These are phyloP conservation scores for Nevesoporus exiguus DNA, from an alignment of 768 basidiomycete species.

Conservation along the genomic window DNA sequence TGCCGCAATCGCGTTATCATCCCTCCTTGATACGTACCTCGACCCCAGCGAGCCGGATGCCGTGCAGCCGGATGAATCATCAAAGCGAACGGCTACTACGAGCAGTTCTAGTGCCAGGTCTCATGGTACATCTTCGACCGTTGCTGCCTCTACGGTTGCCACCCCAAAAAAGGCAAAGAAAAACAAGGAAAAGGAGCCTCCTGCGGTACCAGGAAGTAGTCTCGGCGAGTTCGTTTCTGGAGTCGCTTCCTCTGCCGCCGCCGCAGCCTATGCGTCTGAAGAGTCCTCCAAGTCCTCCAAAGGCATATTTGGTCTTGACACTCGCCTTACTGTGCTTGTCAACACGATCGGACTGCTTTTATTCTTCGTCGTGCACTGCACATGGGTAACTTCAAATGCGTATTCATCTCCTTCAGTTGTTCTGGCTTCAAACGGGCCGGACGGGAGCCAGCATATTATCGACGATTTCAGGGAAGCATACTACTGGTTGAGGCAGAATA, in stretches of 20 bases:
- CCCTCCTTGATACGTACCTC: constrained; percentile 84
- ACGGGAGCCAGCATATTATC: constrained; percentile 91
- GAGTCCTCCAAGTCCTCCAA: constrained; percentile 24
- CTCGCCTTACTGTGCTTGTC: constrained; percentile 69
- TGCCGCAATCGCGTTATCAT: constrained; percentile 86
- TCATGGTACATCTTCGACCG: constrained; percentile 19
- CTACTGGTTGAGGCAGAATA: constrained; percentile 97
- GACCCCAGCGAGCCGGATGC: constrained; percentile 71
- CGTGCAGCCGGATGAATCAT: constrained; percentile 5
- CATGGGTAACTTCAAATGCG: constrained; percentile 90
- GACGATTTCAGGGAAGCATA: constrained; percentile 99
- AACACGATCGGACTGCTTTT: constrained; percentile 75
- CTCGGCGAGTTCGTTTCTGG: constrained; percentile 43
- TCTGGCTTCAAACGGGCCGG: constrained; percentile 69
- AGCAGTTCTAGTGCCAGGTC: constrained; percentile 18
- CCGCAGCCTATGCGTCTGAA: constrained; percentile 22
- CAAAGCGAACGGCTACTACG: not conserved
- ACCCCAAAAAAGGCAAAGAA: constrained; percentile 49
- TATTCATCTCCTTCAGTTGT: constrained; percentile 99
- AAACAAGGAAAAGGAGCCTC: constrained; percentile 52
- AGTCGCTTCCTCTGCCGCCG: constrained; percentile 31
- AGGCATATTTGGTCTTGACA: constrained; percentile 85
- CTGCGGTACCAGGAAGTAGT: constrained; percentile 33
- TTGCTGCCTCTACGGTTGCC: constrained; percentile 29
- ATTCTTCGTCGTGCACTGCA: constrained; percentile 95